Percentiles rank a stretch among this genome's conserved stretches.
Evolutionary conservation across 371 early-diverging fungal species (phyloP).

Genomic region (Umbelopsis sp.): DNA sequence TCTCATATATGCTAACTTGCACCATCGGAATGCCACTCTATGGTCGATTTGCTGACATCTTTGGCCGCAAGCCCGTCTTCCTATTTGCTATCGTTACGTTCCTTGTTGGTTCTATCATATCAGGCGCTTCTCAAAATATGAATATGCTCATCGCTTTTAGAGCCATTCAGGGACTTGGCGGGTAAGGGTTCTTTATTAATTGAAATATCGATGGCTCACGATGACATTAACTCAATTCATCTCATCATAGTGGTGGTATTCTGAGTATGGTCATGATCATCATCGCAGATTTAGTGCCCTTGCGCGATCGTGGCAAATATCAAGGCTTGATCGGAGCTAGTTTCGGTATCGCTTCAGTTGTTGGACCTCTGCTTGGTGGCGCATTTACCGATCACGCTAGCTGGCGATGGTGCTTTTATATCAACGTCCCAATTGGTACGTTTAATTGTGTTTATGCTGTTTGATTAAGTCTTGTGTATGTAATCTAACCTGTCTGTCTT

Average conservation of each 20-base stretch:
- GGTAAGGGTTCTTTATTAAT: conserved; percentile 9
- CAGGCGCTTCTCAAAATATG: conserved; percentile 61
- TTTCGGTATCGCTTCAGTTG: conserved; percentile 55
- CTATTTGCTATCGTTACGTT: conserved; percentile 55
- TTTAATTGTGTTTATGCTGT: too few relatives aligned
- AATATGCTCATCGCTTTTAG: conserved; percentile 52
- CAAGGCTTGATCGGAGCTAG: conserved; percentile 53
- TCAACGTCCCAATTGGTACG: conserved; percentile 59
- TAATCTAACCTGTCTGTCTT: too few relatives aligned
- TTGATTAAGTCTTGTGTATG: too few relatives aligned
- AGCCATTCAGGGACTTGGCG: conserved; percentile 59
- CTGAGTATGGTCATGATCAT: conserved; percentile 71
- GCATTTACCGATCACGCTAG: conserved; percentile 22
- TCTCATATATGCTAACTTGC: conserved; percentile 61
- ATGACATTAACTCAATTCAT: neutral
- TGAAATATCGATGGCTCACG: neutral
- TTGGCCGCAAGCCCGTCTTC: conserved; percentile 61
- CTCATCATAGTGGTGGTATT: conserved; percentile 55
- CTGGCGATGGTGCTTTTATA: conserved; percentile 51
- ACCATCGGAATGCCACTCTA: conserved; percentile 63
- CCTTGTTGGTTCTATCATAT: conserved; percentile 59
- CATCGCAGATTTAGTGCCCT: conserved; percentile 64
- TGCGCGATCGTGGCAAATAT: conserved; percentile 32
- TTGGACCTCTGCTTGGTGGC: conserved; percentile 47
- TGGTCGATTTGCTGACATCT: conserved; percentile 64